Percentiles rank a stretch among this genome's conserved stretches.
phyloP scores from a whole-genome alignment of 106 monocot species.

The Apostasia ramifera region DNA sequence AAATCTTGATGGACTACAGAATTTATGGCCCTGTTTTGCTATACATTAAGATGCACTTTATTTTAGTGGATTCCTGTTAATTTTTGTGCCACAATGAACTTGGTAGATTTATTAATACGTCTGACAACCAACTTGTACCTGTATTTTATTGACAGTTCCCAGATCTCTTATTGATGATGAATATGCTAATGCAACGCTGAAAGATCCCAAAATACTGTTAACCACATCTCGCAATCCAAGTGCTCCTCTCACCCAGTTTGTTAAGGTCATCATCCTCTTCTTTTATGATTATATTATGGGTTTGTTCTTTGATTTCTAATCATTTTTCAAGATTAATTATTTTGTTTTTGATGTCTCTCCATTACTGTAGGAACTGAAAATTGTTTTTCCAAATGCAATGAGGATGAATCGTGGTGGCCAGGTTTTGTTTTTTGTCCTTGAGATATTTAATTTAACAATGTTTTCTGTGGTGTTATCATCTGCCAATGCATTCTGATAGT shows the following conservation, averaged over 20 bases:
- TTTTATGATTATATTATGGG: background rate
- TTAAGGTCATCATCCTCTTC: slow-evolving; percentile 41
- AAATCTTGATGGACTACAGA: too few relatives aligned
- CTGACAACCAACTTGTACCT: background rate
- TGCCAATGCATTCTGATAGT: too few relatives aligned
- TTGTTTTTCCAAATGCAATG: slow-evolving; percentile 87
- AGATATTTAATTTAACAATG: background rate
- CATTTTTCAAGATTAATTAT: background rate
- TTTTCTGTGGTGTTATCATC: too few relatives aligned
- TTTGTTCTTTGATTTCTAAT: background rate
- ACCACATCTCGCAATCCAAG: slow-evolving; percentile 91
- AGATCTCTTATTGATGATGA: slow-evolving; percentile 62
- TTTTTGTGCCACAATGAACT: slow-evolving; percentile 1
- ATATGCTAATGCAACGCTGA: slow-evolving; percentile 41
- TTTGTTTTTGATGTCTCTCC: slow-evolving; percentile 5
- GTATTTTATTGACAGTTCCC: slow-evolving; percentile 35
- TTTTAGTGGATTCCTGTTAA: too few relatives aligned
- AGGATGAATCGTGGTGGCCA: slow-evolving; percentile 98
- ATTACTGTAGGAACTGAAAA: slow-evolving; percentile 65
- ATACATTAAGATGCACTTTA: too few relatives aligned
- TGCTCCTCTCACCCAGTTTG: slow-evolving; percentile 86
- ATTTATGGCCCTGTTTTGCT: too few relatives aligned
- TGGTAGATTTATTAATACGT: background rate
- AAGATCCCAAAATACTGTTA: slow-evolving; percentile 67
- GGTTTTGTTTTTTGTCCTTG: slow-evolving; percentile 30